Conservation (phyloP, 2,329 filamentous ascomycete species). For the Diaporthe sp. region DNA sequence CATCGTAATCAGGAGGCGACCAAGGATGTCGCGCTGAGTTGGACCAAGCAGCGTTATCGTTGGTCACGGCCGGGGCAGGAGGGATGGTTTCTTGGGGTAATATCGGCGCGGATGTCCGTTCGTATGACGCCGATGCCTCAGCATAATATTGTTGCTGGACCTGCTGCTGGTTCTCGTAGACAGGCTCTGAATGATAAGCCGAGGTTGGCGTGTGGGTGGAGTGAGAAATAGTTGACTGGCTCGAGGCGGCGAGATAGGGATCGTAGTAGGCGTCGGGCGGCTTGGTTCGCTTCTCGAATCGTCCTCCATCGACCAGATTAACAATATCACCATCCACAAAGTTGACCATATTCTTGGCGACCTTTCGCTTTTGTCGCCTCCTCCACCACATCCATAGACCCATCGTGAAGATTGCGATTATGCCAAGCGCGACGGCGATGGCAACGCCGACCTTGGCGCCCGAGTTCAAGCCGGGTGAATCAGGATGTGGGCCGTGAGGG, state of each 20-base stretch:
- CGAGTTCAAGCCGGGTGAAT: constrained; percentile 6
- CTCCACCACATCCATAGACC: constrained; percentile 40
- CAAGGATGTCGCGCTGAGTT: constrained; percentile 37
- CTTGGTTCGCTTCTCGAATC: constrained; percentile 39
- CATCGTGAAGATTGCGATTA: constrained; percentile 31
- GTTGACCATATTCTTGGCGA: constrained; percentile 41
- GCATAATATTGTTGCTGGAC: constrained; percentile 22
- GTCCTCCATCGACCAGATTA: constrained; percentile 39
- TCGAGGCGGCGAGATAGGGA: constrained; percentile 37
- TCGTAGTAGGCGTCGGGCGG: constrained; percentile 41
- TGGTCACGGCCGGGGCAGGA: constrained; percentile 25
- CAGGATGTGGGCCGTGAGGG: neutral
- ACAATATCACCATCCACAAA: constrained; percentile 42
- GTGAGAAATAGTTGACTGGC: constrained; percentile 37
- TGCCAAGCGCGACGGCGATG: constrained; percentile 35
- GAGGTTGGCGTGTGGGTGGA: constrained; percentile 33
- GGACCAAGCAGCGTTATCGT: constrained; percentile 31
- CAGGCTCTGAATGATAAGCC: constrained; percentile 22
- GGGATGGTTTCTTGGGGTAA: constrained; percentile 1
- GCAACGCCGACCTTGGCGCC: constrained; percentile 40
- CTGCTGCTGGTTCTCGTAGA: constrained; percentile 24
- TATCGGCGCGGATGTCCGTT: constrained; percentile 16
- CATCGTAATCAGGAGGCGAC: constrained; percentile 41
- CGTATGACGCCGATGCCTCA: constrained; percentile 30
- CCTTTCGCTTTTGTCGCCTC: constrained; percentile 37